Conservation (phyloP, 768 basidiomycete genomes). For the Tulasnella sp. region DNA sequence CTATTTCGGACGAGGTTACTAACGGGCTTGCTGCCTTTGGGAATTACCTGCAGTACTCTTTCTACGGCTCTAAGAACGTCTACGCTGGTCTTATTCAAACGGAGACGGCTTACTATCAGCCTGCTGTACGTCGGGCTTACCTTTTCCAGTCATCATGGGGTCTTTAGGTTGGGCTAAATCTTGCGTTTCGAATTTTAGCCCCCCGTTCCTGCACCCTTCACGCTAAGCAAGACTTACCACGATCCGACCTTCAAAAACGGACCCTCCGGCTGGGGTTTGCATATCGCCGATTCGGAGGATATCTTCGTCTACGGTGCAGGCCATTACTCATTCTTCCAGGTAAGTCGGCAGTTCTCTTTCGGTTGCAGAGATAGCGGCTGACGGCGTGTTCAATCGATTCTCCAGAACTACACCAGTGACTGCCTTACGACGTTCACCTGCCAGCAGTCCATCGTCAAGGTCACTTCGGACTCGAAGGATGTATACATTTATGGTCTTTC, state of each 20-base stretch:
- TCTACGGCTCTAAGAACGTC: slow-evolving; percentile 55
- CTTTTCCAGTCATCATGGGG: too few species aligned
- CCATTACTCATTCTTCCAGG: slow-evolving; percentile 16
- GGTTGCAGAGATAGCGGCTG: background rate
- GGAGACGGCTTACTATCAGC: slow-evolving; percentile 41
- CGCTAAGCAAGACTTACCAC: background rate
- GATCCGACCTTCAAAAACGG: slow-evolving; percentile 10
- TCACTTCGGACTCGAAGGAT: background rate
- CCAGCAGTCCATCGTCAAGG: slow-evolving; percentile 11
- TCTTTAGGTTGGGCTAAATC: too few species aligned
- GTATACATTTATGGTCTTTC: slow-evolving; percentile 12
- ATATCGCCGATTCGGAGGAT: background rate
- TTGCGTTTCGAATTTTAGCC: background rate
- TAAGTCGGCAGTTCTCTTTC: background rate
- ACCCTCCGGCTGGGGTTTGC: background rate
- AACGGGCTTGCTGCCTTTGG: slow-evolving; percentile 31
- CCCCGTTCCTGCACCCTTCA: slow-evolving; percentile 6
- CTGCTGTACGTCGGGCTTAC: background rate
- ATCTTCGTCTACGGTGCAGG: slow-evolving; percentile 15
- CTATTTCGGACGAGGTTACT: background rate
- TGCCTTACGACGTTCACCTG: background rate
- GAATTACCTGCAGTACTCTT: slow-evolving; percentile 56
- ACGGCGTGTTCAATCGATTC: background rate
- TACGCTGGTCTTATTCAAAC: slow-evolving; percentile 69
- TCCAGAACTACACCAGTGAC: slow-evolving; percentile 11